Base-by-base conservation (phyloP, 2,329 filamentous ascomycete species). In the Xylaria sp. region DNA sequence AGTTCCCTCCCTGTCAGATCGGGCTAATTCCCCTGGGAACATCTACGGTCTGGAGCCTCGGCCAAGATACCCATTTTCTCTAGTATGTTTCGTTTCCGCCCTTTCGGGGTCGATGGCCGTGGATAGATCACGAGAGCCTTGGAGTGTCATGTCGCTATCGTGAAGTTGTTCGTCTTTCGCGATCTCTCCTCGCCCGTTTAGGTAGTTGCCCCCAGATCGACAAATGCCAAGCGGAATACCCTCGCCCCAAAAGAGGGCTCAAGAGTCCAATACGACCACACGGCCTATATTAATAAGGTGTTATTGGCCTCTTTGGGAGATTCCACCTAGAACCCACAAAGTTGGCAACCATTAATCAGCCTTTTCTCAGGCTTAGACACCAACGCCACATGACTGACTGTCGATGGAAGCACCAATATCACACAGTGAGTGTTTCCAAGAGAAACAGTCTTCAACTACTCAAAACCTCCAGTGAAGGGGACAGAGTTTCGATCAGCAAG, bases 281-380 rank as follows among this genome's bases (percentile, higher is more conserved):
- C 37, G 13, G 9, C 37, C 13, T 5, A 46, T 46, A 46, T 5
- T n/a, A 46, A 13, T n/a, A 46, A 31, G 25, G 37, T 48, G 10
- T 60, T 50, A 18, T 63, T 69, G 64, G 25, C 65, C 68, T 48
- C 46, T 65, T 70, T 46, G 25, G 61, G 64, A 18, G 65, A 64
- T 61, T 50, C n/a, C 34, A n/a, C 37, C 56, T 46, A 28, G 34
- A 44, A 25, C 59, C 34, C 25, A 10, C 2, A 31, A 20, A 20
- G 41, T 41, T 20, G 41, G 44, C 44, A 39, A 31, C 34, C n/a
- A 67, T 67, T 67, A 57, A 67, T 67, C 55, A 70, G 60, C 65
- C 64, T 64, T 65, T 65, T 34, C 60, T 61, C 52, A 67, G 65
- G 65, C 65, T 64, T 64, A 67, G 60, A 64, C 51, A 66, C 58